Percentiles rank a stretch among this genome's conserved stretches.
Conservation (phyloP, 2,329 filamentous ascomycete species). For the Ilyonectria robusta region DNA sequence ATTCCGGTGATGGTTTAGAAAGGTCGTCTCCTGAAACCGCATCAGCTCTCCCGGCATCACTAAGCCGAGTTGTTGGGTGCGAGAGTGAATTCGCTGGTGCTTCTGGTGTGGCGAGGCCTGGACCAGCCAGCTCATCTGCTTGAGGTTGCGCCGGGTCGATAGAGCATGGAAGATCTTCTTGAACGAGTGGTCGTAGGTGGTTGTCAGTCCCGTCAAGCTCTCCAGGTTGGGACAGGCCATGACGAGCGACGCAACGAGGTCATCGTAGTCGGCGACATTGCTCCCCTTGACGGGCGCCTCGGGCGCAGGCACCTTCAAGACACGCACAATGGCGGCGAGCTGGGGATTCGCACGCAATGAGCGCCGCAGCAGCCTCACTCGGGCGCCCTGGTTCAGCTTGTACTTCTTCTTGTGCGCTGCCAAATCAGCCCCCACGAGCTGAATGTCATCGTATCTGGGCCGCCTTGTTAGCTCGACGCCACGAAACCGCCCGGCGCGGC, state of each 20-base stretch:
- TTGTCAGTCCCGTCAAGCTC: constrained; percentile 67
- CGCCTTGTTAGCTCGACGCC: constrained; percentile 32
- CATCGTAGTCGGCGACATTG: constrained; percentile 66
- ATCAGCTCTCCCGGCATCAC: constrained; percentile 50
- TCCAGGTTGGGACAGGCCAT: constrained; percentile 78
- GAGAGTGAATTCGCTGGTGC: constrained; percentile 50
- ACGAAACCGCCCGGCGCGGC: constrained; percentile 5
- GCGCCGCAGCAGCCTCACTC: constrained; percentile 70
- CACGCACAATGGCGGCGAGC: constrained; percentile 69
- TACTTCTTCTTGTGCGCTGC: constrained; percentile 69
- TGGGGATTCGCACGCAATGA: constrained; percentile 68
- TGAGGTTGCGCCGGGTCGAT: constrained; percentile 68
- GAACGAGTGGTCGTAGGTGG: constrained; percentile 69
- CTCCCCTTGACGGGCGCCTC: constrained; percentile 55
- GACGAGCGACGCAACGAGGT: constrained; percentile 71
- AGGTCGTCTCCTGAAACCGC: constrained; percentile 57
- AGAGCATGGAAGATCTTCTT: constrained; percentile 71
- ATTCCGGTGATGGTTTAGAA: constrained; percentile 66
- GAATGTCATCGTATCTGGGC: constrained; percentile 69
- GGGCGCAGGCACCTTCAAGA: constrained; percentile 67
- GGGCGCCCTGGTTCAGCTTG: constrained; percentile 66
- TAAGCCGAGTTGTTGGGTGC: constrained; percentile 50
- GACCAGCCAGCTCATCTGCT: constrained; percentile 73
- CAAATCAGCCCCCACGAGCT: constrained; percentile 71
- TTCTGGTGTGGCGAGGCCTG: constrained; percentile 52